Base-by-base conservation (phyloP, 2,329 filamentous ascomycete genomes). In the Emmonsiellopsis sp. region DNA sequence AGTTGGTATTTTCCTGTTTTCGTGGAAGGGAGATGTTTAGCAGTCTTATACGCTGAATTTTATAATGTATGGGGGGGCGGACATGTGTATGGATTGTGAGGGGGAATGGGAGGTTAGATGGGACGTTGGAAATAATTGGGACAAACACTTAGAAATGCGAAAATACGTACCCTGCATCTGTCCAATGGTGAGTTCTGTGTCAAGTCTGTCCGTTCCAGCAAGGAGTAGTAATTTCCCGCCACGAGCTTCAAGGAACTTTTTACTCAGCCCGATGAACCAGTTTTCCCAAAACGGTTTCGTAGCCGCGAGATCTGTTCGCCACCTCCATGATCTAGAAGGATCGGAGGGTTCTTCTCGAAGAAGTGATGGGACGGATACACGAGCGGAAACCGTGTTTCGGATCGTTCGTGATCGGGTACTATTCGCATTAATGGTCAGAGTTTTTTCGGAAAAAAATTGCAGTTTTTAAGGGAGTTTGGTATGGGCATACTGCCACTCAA, bases 221-320 rank as follows among this genome's bases (percentile, higher is more conserved):
- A 96, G 78, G 50, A 96, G 72, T 50, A 96, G 73, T 56, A 95
- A 70, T 69, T 96, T 96, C 7, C 90, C 91, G 31, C 89, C 91
- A 57, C 80, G 83, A 0, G 87, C 88, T 51, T 78, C 79, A 43
- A 96, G 76, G 65, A 97, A 98, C 71, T 95, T 95, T 62, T 81
- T 82, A 68, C 89, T 95, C 62, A 97, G 77, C 0, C 90, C 90
- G 9, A 82, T 78, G 65, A 96, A 97, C 92, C 92, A 98, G 59
- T 83, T 86, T 68, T 93, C 85, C 92, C 92, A 98, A 69, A 91
- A 97, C 0, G 87, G 83, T 64, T 94, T 86, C 7, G 93, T 97
- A 38, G 82, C 82, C 0, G 79, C 82, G 30, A 97, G 77, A 65
- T 96, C 84, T 2, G 93, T 97, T 59, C 84, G 79, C 93, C 93